Conservation (phyloP, 345 rosid species). For the Hibiscus syriacus region DNA sequence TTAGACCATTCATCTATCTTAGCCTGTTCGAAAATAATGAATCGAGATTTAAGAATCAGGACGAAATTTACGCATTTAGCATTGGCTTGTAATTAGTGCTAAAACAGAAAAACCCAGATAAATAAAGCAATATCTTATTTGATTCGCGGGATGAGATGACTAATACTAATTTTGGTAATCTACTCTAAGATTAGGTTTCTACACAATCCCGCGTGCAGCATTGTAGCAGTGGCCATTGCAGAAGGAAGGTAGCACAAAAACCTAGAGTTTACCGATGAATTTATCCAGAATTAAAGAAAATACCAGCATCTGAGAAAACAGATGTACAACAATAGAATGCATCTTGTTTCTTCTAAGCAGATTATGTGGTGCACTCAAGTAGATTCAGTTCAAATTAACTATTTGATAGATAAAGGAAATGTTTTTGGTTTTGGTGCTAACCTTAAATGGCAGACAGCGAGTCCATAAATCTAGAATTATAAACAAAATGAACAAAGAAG, state of each 20-base stretch:
- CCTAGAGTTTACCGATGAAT: conserved; percentile 37
- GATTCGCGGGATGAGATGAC: conserved; percentile 37
- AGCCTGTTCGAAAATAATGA: conserved; percentile 28
- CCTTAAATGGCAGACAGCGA: conserved; percentile 48
- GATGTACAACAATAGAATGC: neutral
- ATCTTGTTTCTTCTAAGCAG: neutral
- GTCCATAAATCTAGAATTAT: no score
- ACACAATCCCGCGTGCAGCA: conserved; percentile 37
- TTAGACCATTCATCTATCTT: conserved; percentile 38
- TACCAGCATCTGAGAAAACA: neutral
- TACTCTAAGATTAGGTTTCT: conserved; percentile 29
- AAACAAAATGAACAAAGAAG: no score
- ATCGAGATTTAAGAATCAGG: neutral
- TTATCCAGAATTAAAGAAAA: neutral
- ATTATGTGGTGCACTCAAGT: neutral
- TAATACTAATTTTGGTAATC: conserved; percentile 34
- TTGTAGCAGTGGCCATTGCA: conserved; percentile 48
- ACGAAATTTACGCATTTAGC: conserved; percentile 5
- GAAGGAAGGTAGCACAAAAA: conserved; percentile 43
- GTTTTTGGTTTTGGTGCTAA: conserved; percentile 1
- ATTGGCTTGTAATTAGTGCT: neutral
- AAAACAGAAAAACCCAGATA: neutral
- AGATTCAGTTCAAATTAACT: neutral
- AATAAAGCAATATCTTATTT: conserved; percentile 33
- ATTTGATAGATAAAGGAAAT: neutral